Percentiles rank a stretch among this genome's conserved stretches.
phyloP scores from a whole-genome alignment of 768 basidiomycete genomes.

The Tricholoma saponaceum region DNA sequence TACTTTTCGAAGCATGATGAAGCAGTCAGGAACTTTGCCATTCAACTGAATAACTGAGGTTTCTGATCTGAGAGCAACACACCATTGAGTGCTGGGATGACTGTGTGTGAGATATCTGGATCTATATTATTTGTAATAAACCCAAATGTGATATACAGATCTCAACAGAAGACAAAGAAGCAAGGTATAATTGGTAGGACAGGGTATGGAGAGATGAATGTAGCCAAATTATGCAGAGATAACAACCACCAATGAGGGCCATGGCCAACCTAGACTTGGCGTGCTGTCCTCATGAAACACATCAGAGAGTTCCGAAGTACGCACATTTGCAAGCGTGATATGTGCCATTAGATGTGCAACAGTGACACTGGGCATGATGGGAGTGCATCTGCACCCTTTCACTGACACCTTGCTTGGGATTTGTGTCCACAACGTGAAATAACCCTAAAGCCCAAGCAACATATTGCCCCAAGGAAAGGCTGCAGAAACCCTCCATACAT shows the following conservation, averaged over 20 bases:
- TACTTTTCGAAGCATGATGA: too few species aligned
- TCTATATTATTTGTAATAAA: neutral
- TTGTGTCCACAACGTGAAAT: neutral
- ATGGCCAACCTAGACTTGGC: neutral
- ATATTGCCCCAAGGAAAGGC: neutral
- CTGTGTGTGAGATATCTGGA: neutral
- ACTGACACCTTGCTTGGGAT: neutral
- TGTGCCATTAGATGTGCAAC: neutral
- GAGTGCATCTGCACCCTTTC: neutral
- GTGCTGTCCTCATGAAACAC: neutral
- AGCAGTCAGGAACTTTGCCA: neutral
- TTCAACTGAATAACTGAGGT: neutral
- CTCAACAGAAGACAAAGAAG: neutral
- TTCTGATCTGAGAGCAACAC: neutral
- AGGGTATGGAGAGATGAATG: neutral
- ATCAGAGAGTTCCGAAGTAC: neutral
- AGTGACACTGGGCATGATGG: neutral
- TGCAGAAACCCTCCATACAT: neutral
- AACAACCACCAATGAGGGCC: neutral
- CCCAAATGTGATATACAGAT: neutral
- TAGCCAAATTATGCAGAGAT: neutral
- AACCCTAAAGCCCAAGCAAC: slow-evolving; percentile 1
- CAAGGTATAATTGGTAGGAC: neutral
- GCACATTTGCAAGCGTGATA: neutral
- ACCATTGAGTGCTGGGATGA: too few species aligned